Evolutionary conservation across 192 early-diverging fungal species (phyloP).

Genomic region (Gonapodya sp.): DNA sequence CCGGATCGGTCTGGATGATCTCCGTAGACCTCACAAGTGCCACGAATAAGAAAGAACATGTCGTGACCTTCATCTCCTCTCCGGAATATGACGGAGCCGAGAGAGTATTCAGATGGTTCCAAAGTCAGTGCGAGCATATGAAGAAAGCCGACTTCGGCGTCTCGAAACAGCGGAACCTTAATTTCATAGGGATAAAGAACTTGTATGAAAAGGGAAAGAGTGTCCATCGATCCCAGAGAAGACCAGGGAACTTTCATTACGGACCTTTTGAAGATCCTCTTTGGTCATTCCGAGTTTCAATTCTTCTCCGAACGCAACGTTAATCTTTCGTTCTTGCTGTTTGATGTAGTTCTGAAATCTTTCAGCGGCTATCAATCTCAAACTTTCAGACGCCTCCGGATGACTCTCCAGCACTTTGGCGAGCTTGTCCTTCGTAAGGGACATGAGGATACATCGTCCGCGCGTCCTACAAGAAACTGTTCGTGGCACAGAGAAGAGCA

Average conservation of each 20-base stretch:
- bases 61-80: conserved; percentile 40
- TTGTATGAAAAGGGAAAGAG: too few relatives aligned
- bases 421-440: conserved; percentile 38
- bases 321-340: conserved; percentile 27
- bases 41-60: conserved; percentile 42
- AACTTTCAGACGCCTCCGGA: conserved; percentile 31
- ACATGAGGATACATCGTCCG: conserved; percentile 37
- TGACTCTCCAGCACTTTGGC: conserved; percentile 24
- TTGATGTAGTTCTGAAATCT: conserved; percentile 38
- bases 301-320: conserved; percentile 45
- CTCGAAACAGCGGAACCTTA: conserved; percentile 41
- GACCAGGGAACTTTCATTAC: not conserved
- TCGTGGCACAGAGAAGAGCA: conserved; percentile 18
- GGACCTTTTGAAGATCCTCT: conserved; percentile 39
- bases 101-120: conserved; percentile 32
- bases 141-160: conserved; percentile 38
- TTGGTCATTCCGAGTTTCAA: conserved; percentile 37
- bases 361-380: conserved; percentile 38
- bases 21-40: conserved; percentile 35
- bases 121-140: conserved; percentile 37
- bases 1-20: conserved; percentile 24
- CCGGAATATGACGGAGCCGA: conserved; percentile 26
- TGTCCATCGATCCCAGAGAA: not conserved
- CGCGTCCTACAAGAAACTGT: conserved; percentile 40
- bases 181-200: conserved; percentile 9